Evolutionary conservation across 345 rosid genomes (phyloP), one percentile per base, ranked within the genome.

Genomic region (Pugionium dolabratum): DNA sequence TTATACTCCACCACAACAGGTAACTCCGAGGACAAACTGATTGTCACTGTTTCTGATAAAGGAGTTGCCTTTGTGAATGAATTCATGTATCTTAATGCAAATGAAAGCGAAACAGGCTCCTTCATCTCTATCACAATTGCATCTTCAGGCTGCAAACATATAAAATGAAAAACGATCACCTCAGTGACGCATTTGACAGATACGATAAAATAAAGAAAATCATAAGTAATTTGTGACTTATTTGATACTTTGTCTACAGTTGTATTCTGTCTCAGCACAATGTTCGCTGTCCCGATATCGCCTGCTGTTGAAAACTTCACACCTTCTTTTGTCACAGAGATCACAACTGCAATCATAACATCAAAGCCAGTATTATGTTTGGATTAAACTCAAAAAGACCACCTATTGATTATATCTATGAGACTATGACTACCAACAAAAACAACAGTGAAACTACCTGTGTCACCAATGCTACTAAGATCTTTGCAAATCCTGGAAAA

Each of bases 61-160:
- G 99, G 95, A 52, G 91, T 83, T 3, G 99, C 99, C 85, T 84
- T 94, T 7, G 99, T 90, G 80, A 94, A 94, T 33, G 99, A 88
- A 70, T 94, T 94, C 91, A 94, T 82, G 83, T 94, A 94, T 81
- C 99, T 86, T 77, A 94, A 59, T 0, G 97, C 99, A 49, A 94
- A 94, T 52, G 99, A 86, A 78, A 94, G 74, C 0, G 99, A 81
- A 8, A 94, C 96, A 1, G 99, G 97, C 67, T 94, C 99, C 1
- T 83, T 83, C 97, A 94, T 94, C 85, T 94, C 97, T 7, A 94
- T 73, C 7, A 82, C 60, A 40, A 88, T 88, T 1, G 97, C 91
- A 54, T 94, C 96, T 64, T 94, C 99, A 1, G 99, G 99, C 99
- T 94, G 86, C 70, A 85, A 72, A 35, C 4, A 72, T 39, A 55